Conservation (phyloP, 139 green algal genomes). For the Deuterostichococcus epilithicus region DNA sequence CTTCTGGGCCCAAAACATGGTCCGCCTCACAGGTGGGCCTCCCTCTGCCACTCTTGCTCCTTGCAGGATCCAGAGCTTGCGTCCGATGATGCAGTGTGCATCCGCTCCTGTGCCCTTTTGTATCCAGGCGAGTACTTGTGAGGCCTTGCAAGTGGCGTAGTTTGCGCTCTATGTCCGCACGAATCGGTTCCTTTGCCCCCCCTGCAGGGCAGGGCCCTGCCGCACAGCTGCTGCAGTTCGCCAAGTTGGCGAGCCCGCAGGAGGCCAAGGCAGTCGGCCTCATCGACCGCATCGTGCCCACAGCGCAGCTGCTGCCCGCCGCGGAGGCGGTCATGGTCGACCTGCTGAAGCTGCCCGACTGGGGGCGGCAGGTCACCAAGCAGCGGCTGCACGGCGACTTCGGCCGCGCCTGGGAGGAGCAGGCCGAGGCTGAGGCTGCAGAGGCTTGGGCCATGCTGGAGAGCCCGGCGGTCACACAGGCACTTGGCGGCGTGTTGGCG, state of each 20-base stretch:
- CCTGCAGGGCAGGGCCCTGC: conserved; percentile 43
- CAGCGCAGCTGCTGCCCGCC: conserved; percentile 38
- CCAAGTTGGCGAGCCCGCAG: conserved; percentile 13
- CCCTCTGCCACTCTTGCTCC: too few relatives aligned
- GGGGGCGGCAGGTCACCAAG: conserved; percentile 54
- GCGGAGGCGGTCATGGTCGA: conserved; percentile 45
- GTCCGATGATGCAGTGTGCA: too few relatives aligned
- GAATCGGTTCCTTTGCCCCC: neutral
- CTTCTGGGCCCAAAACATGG: conserved; percentile 77
- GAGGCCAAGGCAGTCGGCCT: conserved; percentile 64
- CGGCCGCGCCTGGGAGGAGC: conserved; percentile 50
- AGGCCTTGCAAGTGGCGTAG: too few relatives aligned
- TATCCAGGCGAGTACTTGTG: too few relatives aligned
- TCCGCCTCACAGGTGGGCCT: conserved; percentile 20
- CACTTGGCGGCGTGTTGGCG: conserved; percentile 57
- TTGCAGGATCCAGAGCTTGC: too few relatives aligned
- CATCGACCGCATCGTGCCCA: conserved; percentile 64
- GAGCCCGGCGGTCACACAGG: conserved; percentile 37
- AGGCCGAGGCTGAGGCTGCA: conserved; percentile 49
- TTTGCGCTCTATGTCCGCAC: neutral
- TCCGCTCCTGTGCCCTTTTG: too few relatives aligned
- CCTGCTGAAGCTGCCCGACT: conserved; percentile 38
- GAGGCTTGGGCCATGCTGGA: conserved; percentile 61
- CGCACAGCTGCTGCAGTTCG: conserved; percentile 55
- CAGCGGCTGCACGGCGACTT: conserved; percentile 46